Base-by-base conservation (phyloP, 768 basidiomycete species). In the Mycena venus region DNA sequence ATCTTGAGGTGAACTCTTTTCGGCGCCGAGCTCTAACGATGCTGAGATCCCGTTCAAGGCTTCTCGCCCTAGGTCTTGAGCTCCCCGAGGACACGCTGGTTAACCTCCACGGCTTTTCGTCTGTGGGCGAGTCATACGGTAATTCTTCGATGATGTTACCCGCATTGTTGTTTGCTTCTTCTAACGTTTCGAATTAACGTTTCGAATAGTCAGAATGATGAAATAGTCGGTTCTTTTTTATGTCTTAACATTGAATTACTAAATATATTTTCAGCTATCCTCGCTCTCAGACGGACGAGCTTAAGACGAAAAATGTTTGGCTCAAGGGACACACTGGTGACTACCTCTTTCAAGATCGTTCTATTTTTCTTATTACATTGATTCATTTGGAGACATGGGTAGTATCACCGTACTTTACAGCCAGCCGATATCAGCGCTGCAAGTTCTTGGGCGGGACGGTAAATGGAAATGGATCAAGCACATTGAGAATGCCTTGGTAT, bases 401-500 rank as follows among this genome's bases (percentile, higher is more conserved):
- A 86, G 84, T 10, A 82, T 93, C 58, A 90, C 89, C 2, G 87
- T 92, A 44, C 80, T 93, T 3, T 92, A 89, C 85, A 90, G 89
- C 60, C 91, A 93, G 74, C 91, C 91, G 3, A 86, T 92, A 5
- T 85, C 88, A 6, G 91, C 86, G 0, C 83, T 92, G 11, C 91
- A 92, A 59, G 91, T 93, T 49, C 80, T 91, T 10, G 85, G 86
- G 0, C 85, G 76, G 4, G 90, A 91, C 38, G 88, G 88, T 0
- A 82, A 80, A 44, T 92, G 91, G 91, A 86, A 85, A 40, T 91
- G 90, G 89, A 86, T 91, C 23, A 88, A 83, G 68, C 90, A 92
- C 72, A 84, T 91, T 12, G 88, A 90, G 7, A 90, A 91, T 69
- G 90, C 90, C 0, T 80, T 92, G 31, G 91, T 91, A 70, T 55